Conservation (phyloP, 306 rosid species). For the Quercus glauca region DNA sequence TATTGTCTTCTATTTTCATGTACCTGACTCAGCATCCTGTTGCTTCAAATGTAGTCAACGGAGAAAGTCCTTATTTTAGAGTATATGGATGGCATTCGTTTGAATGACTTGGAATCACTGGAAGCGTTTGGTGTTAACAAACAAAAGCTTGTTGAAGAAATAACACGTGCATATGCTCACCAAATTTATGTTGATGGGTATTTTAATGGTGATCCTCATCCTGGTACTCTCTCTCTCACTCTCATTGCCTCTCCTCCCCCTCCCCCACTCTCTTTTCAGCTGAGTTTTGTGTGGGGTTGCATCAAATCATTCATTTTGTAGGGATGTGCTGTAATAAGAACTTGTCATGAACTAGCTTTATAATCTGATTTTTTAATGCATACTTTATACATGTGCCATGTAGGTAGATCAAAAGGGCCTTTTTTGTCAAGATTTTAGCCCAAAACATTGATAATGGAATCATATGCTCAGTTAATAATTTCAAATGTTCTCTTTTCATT, state of each 20-base stretch:
- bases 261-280: neutral
- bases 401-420: neutral
- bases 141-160: conserved; percentile 86
- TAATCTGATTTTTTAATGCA: neutral
- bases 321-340: neutral
- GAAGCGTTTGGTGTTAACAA: conserved; percentile 80
- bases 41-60: conserved; percentile 66
- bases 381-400: neutral
- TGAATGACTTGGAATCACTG: conserved; percentile 74
- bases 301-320: neutral
- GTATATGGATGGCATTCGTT: conserved; percentile 97
- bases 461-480: neutral
- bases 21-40: conserved; percentile 17
- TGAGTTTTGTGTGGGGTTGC: neutral
- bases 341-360: neutral
- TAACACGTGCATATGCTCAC: conserved; percentile 96
- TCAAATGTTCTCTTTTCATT: neutral
- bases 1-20: neutral
- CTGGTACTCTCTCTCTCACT: conserved; percentile 46
- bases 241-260: neutral
- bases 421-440: neutral
- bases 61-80: conserved; percentile 83
- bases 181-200: conserved; percentile 96
- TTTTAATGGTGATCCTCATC: conserved; percentile 99
- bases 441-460: neutral